Conservation (phyloP, 768 basidiomycete genomes). For the Saitozyma podzolica region DNA sequence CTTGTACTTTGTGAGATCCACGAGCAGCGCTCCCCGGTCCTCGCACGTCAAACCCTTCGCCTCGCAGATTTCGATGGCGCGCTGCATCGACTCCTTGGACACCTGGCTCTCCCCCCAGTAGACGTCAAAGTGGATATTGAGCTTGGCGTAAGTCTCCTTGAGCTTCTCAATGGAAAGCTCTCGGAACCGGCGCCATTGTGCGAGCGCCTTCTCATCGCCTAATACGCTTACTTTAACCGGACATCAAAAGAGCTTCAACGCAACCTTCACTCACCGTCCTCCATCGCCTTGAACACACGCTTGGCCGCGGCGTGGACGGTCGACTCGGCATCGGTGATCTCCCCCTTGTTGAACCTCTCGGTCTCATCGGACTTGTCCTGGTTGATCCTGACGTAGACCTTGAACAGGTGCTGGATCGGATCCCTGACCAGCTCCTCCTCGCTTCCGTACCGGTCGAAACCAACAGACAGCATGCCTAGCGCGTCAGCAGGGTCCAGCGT, state of each 20-base stretch:
- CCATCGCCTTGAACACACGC: constrained; percentile 88
- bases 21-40: constrained; percentile 74
- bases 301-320: constrained; percentile 39
- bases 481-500: background rate
- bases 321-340: constrained; percentile 36
- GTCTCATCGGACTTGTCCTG: constrained; percentile 59
- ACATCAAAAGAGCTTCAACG: background rate
- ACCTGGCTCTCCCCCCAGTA: constrained; percentile 77
- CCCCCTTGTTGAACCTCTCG: constrained; percentile 30
- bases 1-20: constrained; percentile 86
- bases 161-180: constrained; percentile 88
- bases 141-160: constrained; percentile 76
- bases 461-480: constrained; percentile 84
- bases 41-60: constrained; percentile 58
- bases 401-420: constrained; percentile 90
- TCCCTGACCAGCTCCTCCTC: constrained; percentile 78
- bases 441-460: constrained; percentile 88
- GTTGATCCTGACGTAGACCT: constrained; percentile 92
- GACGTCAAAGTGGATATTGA: constrained; percentile 88
- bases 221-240: background rate
- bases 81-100: constrained; percentile 69
- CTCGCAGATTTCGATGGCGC: constrained; percentile 68
- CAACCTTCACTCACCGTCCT: constrained; percentile 61
- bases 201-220: constrained; percentile 75
- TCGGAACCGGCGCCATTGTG: constrained; percentile 91